Evolutionary conservation across 768 basidiomycete genomes (phyloP), one percentile per base, ranked within the genome.

Genomic region (Suillus lakei): DNA sequence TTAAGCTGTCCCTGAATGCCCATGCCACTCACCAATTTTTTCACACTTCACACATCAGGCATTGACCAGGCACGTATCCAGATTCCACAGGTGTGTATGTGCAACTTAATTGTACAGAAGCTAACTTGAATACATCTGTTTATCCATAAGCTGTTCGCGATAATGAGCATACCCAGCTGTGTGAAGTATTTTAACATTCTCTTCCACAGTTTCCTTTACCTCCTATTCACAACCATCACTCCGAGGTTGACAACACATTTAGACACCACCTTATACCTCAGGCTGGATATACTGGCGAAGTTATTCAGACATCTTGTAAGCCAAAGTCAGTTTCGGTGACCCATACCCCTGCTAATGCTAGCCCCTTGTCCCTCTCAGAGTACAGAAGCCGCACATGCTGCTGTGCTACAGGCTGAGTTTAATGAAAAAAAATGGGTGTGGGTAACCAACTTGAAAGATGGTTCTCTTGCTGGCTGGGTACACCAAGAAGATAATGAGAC

Each of bases 391-490:
- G 92, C 95, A 8, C 83, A 90, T 62, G 90, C 89, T n/a, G 94
- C 94, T 23, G 95, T 93, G n/a, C 86, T 91, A 21, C 93, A 95
- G 75, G 94, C 95, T 13, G 95, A 96, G 77, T 97, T 96, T 79
- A 96, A 95, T 76, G 94, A 95, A 84, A 97, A 96, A 90, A 93
- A 91, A 81, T 97, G 96, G 92, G 95, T 98, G 9, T 99, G 97
- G 97, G 91, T 96, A 30, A 95, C 95, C 2, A 96, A 98, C 77
- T 86, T 90, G 64, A 88, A 86, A 74, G 92, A 96, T 69, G 96
- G 97, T 0, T 99, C 98, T 77, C 86, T 97, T 58, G 91, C 95
- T 53, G 96, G 95, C 64, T 97, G 94, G 94, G 92, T 98, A 30
- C 86, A 93, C 66, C 88, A 86, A 68, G 95, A 96, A 74, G 90